Percentiles rank a stretch among this genome's conserved stretches.
Evolutionary conservation across 1,139 yeast species (phyloP).

Genomic region (Hansenula anomala): DNA sequence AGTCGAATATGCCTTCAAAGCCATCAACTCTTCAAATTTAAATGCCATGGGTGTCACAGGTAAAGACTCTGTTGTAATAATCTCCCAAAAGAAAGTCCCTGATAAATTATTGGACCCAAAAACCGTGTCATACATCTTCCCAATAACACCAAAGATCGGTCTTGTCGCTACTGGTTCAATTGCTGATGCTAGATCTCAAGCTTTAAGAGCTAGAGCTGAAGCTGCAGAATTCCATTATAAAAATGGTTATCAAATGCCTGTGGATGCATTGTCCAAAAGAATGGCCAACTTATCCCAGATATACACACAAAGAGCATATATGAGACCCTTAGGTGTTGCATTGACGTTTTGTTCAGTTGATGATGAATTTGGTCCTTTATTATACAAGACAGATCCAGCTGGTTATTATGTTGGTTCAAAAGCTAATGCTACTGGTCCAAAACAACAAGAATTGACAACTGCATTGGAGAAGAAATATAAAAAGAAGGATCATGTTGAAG

Average conservation of each 20-base stretch:
- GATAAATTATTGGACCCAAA: slow-evolving; percentile 85
- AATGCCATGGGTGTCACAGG: slow-evolving; percentile 88
- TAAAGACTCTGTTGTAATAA: slow-evolving; percentile 81
- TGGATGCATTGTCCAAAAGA: slow-evolving; percentile 87
- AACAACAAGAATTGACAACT: slow-evolving; percentile 93
- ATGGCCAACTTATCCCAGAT: slow-evolving; percentile 94
- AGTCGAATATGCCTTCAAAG: slow-evolving; percentile 97
- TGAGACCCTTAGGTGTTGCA: slow-evolving; percentile 96
- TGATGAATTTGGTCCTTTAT: slow-evolving; percentile 85
- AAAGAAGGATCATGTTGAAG: slow-evolving; percentile 65
- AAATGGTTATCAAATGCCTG: slow-evolving; percentile 96
- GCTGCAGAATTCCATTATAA: slow-evolving; percentile 93
- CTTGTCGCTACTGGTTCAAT: slow-evolving; percentile 94
- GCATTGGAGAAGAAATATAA: slow-evolving; percentile 89
- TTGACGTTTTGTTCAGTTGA: slow-evolving; percentile 85
- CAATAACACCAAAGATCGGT: slow-evolving; percentile 78
- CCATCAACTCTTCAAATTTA: slow-evolving; percentile 87
- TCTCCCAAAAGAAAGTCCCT: slow-evolving; percentile 93
- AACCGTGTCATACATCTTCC: slow-evolving; percentile 82
- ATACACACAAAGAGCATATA: slow-evolving; percentile 97
- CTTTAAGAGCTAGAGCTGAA: slow-evolving; percentile 85
- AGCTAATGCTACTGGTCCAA: slow-evolving; percentile 95
- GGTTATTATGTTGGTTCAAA: slow-evolving; percentile 90
- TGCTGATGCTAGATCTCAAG: slow-evolving; percentile 93
- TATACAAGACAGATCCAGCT: slow-evolving; percentile 95